Evolutionary conservation across 345 rosid species (phyloP), one percentile per base, ranked within the genome.

Genomic region (Carallia pectinifolia): DNA sequence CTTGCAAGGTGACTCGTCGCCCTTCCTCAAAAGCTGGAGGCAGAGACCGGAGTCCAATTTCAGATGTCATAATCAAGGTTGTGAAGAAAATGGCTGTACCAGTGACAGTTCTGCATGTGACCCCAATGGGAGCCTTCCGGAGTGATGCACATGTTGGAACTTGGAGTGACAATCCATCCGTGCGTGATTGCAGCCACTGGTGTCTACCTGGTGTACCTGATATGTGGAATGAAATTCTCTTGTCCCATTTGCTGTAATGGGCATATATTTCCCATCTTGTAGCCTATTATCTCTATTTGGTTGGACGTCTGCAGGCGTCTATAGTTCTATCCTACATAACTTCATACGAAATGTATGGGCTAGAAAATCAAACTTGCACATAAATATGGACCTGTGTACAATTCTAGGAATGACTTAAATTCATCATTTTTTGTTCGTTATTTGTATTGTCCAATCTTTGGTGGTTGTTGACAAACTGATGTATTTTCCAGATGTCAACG

Each of bases 161-260:
- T 34, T 87, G 96, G 90, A 83, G 89, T 23, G 88, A 85, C 61
- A 85, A 86, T 74, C 88, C 87, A 0, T 78, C 75, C 1, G 89
- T 89, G 52, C 84, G 90, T 12, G 96, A 87, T 76, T 87, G 92
- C 70, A 87, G 90, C 80, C 92, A 86, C 65, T 87, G 89, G 92
- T 89, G 92, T 76, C 85, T 87, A 7, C 90, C 92, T 8, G 92
- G 92, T 31, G 89, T 89, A n/a, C 92, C 96, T 4, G 96, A 87
- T 65, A 74, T 53, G 37, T 86, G 92, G 96, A 87, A 87, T 30
- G 88, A 87, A 71, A 67, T 86, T 53, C 82, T 89, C 64, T 69
- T 86, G 74, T 76, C 80, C 2, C 56, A 76, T 74, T 68, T 87
- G 68, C 47, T 82, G 61, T 71, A 64, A 72, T 31, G 67, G 63